phyloP scores from a whole-genome alignment of 2,329 filamentous ascomycete species.

The Beauveria sp. region DNA sequence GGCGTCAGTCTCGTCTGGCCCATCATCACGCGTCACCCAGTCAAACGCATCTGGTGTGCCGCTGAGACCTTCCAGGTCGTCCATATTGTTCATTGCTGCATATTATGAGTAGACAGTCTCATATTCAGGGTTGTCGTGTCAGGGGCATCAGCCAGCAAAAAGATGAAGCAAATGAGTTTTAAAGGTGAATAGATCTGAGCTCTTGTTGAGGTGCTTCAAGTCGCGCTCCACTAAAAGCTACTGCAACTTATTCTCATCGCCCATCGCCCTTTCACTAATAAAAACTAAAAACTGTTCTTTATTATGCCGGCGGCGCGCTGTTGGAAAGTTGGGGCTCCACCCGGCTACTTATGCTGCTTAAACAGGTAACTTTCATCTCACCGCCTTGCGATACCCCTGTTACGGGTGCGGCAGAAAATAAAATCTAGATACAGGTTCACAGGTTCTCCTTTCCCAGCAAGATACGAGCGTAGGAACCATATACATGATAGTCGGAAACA shows the following conservation, averaged over 20 bases:
- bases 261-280: too few species aligned
- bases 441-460: background rate
- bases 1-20: background rate
- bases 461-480: background rate
- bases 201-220: background rate
- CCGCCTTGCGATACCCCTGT: background rate
- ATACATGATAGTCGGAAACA: background rate
- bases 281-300: too few species aligned
- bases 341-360: too few species aligned
- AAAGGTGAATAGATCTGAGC: background rate
- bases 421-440: background rate
- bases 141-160: background rate
- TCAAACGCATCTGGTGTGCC: background rate
- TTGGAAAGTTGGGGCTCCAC: too few species aligned
- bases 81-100: conserved; percentile 2
- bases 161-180: background rate
- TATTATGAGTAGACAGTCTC: background rate
- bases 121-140: background rate
- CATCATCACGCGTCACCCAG: background rate
- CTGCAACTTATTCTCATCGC: background rate
- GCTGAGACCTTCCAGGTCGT: background rate
- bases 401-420: background rate
- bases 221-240: conserved; percentile 2
- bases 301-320: too few species aligned
- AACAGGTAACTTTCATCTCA: background rate